phyloP scores from a whole-genome alignment of 2,329 filamentous ascomycete genomes.

The Alternaria novae-zelandiae region DNA sequence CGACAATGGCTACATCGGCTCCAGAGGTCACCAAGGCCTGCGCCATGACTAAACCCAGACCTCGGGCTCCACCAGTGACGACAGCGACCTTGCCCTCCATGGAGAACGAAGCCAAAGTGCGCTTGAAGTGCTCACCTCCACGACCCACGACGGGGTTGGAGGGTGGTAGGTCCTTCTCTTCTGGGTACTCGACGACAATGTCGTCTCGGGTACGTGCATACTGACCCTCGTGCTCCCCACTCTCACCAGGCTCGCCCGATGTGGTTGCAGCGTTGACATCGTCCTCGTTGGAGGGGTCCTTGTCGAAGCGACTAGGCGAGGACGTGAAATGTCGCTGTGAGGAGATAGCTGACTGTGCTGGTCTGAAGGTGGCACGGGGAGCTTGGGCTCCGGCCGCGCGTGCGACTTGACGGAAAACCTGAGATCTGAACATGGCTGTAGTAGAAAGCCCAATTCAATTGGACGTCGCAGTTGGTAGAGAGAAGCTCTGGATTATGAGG shows the following conservation, averaged over 20 bases:
- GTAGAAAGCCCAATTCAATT: constrained; percentile 4
- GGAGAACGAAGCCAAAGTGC: constrained; percentile 84
- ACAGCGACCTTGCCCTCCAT: constrained; percentile 83
- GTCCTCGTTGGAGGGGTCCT: constrained; percentile 24
- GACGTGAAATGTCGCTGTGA: constrained; percentile 37
- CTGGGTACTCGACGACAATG: constrained; percentile 80
- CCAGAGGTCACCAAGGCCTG: constrained; percentile 90
- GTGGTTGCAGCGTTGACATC: constrained; percentile 45
- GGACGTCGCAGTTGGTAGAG: background rate
- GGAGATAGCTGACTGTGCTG: constrained; percentile 22
- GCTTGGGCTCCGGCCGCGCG: constrained; percentile 35
- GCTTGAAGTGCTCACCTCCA: constrained; percentile 81
- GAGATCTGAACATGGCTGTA: constrained; percentile 43
- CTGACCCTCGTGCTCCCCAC: constrained; percentile 64
- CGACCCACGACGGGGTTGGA: constrained; percentile 75
- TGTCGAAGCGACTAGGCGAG: constrained; percentile 38
- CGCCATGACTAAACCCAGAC: constrained; percentile 89
- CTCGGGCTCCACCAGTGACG: constrained; percentile 89
- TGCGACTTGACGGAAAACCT: constrained; percentile 38
- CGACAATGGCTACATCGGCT: constrained; percentile 87
- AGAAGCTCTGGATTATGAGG: constrained; percentile 5
- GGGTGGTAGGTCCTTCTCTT: constrained; percentile 73
- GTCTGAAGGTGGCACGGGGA: constrained; percentile 33
- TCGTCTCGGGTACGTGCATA: constrained; percentile 81
- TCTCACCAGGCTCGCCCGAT: constrained; percentile 47